Evolutionary conservation across 2,329 filamentous ascomycete genomes (phyloP).

Genomic region (Penicillium olsonii): DNA sequence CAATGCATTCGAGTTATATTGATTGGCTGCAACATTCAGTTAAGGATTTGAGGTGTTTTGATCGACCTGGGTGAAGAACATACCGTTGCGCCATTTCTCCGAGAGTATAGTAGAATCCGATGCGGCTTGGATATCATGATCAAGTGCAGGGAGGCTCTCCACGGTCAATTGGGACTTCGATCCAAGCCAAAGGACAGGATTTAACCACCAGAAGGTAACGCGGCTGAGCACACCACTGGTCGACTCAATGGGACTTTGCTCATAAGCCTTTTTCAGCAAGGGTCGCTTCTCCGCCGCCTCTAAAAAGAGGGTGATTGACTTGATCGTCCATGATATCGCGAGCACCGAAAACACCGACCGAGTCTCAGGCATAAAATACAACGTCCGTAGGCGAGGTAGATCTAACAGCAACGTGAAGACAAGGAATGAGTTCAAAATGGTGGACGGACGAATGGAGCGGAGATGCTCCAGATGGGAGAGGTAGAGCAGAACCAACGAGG

Average conservation of each 20-base stretch:
- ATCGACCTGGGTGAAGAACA: not conserved
- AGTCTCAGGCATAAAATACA: constrained; percentile 16
- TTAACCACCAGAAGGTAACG: constrained; percentile 41
- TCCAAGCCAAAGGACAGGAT: constrained; percentile 31
- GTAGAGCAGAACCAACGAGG: constrained; percentile 10
- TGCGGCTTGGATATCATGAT: constrained; percentile 30
- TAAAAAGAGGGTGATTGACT: constrained; percentile 43
- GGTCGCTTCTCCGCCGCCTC: constrained; percentile 47
- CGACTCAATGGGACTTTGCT: constrained; percentile 20
- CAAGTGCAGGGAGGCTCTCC: constrained; percentile 44
- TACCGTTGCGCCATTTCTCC: constrained; percentile 35
- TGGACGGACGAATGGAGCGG: constrained; percentile 21
- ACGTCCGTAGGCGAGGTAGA: constrained; percentile 19
- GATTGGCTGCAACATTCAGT: constrained; percentile 12
- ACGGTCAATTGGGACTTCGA: constrained; percentile 36
- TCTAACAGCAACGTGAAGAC: constrained; percentile 14
- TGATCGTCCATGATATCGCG: constrained; percentile 30
- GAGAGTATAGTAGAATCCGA: constrained; percentile 33
- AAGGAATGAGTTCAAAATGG: constrained; percentile 15
- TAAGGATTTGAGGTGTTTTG: not conserved
- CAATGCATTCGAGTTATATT: constrained; percentile 16
- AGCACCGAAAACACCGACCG: constrained; percentile 11
- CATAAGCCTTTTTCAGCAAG: constrained; percentile 16
- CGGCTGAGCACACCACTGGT: constrained; percentile 30
- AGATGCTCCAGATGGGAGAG: constrained; percentile 23